Evolutionary conservation across 139 green algal species (phyloP).

Genomic region (Haematococcus lacustris): DNA sequence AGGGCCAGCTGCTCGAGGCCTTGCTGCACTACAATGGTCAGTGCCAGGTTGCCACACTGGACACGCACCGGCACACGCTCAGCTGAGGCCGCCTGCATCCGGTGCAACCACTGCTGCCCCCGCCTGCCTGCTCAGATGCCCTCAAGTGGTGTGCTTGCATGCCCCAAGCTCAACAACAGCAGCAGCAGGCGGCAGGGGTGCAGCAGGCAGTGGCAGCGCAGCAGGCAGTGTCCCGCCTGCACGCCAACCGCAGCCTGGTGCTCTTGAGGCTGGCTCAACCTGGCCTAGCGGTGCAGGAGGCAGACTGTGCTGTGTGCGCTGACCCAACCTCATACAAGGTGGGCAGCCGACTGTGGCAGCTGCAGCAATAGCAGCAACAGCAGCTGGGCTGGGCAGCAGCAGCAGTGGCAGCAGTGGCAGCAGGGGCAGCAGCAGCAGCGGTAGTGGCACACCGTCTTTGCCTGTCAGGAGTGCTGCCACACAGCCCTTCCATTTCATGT

Average conservation of each 20-base stretch:
- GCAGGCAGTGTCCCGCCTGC: neutral
- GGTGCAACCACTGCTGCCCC: neutral
- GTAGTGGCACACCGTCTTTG: neutral
- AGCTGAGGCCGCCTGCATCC: no score
- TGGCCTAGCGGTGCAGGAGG: conserved; percentile 2
- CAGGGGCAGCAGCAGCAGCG: neutral
- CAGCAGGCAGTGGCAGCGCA: neutral
- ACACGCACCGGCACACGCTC: neutral
- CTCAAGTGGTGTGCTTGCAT: neutral
- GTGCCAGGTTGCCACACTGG: neutral
- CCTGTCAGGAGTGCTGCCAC: neutral
- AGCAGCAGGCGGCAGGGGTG: neutral
- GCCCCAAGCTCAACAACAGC: neutral
- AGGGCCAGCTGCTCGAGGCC: neutral
- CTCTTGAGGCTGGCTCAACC: conserved; percentile 6
- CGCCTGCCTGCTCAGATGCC: neutral
- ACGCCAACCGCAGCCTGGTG: conserved; percentile 10
- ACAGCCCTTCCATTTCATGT: neutral
- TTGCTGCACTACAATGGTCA: conserved; percentile 12
- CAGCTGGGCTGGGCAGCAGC: no score
- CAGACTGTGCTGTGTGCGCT: neutral
- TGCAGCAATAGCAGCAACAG: neutral
- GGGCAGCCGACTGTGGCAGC: neutral
- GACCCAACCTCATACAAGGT: conserved; percentile 16
- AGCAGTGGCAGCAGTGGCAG: no score